Evolutionary conservation across 257 asterid species (phyloP), one percentile per base, ranked within the genome.

Genomic region (Handroanthus guayacan): DNA sequence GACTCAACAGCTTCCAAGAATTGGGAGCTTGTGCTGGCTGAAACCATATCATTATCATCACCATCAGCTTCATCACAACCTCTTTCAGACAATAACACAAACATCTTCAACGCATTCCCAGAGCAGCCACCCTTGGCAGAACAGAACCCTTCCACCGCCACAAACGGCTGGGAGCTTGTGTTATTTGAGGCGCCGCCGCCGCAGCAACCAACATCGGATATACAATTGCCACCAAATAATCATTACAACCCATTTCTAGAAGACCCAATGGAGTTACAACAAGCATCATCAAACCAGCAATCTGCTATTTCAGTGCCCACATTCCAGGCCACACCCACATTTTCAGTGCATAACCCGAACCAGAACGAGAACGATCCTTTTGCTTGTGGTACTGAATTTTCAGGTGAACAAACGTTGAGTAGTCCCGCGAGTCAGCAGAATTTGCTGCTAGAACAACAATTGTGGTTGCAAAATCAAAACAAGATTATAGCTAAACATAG

Each of bases 391-490:
- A 56, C 76, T 12, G 77, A 75, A 25, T 71, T 69, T 63, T 58
- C 78, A 18, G 80, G 79, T 12, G 91, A 72, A 37, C 69, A 76
- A 31, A 66, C 37, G 84, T 31, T 70, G 25, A 66, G 80, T 72
- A 71, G 74, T 25, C 62, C 84, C 36, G 34, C 11, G 81, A 81
- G 83, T 81, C 85, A 82, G 51, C 83, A 84, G 63, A 86, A 85
- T 57, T 74, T 86, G 78, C 56, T 69, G 70, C 88, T 67, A 4
- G 87, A 91, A 67, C 94, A 88, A 65, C 80, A 88, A 13, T 12
- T 86, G 85, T 90, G 97, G 97, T 79, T 92, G 83, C 93, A 89
- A 62, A 82, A 92, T 77, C 95, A 92, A 75, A 87, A 86, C 82
- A 92, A 87, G 87, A 92, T 90, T 62, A 80, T 90, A 69, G 91